Percentiles rank a stretch among this genome's conserved stretches.
phyloP scores from a whole-genome alignment of 495 filamentous ascomycete species.

The Aspergillus diversus region DNA sequence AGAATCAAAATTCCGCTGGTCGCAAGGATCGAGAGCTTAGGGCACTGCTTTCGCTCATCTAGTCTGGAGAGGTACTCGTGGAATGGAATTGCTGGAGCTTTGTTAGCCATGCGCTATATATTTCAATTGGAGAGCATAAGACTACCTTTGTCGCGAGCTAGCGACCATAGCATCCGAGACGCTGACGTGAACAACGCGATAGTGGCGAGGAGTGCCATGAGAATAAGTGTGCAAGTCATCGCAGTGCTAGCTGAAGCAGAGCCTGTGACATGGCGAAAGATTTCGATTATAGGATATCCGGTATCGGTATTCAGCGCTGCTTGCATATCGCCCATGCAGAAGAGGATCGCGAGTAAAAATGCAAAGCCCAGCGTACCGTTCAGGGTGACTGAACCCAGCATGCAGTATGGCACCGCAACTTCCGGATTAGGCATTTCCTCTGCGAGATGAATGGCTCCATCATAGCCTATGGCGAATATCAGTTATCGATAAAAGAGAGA shows the following conservation, averaged over 20 bases:
- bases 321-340: conserved; percentile 14
- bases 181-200: conserved; percentile 11
- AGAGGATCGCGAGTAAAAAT: conserved; percentile 7
- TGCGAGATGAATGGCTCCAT: no score
- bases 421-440: no score
- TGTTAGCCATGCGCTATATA: no score
- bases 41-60: background rate
- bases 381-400: background rate
- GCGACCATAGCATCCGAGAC: conserved; percentile 7
- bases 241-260: background rate
- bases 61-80: background rate
- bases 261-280: conserved; percentile 7
- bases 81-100: background rate
- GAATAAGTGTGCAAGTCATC: background rate
- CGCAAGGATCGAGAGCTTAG: background rate
- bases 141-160: conserved; percentile 11
- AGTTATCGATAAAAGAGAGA: no score
- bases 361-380: conserved; percentile 5
- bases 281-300: conserved; percentile 12
- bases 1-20: conserved; percentile 4
- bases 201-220: background rate
- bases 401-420: background rate
- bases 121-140: no score
- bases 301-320: conserved; percentile 3
- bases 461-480: no score